Evolutionary conservation across 2,329 filamentous ascomycete genomes (phyloP), one percentile per base, ranked within the genome.

Genomic region (Talaromyces sp.): DNA sequence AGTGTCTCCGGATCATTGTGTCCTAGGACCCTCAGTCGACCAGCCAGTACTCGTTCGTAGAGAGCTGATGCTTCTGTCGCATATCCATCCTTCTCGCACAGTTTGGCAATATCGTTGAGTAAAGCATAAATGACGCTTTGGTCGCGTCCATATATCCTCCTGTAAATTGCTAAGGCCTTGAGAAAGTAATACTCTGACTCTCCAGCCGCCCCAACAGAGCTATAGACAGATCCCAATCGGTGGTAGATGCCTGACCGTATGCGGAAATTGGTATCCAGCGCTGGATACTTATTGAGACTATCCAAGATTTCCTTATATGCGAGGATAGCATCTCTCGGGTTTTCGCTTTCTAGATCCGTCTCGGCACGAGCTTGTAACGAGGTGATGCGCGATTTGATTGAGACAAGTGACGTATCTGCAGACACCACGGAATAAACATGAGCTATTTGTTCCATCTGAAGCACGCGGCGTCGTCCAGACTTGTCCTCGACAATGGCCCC

Each of bases 1-100:
- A 75, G 64, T 1, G 73, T 75, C n/a, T 75, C 73, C 6, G 73
- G 73, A 3, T 71, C 70, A 61, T 74, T 72, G 31, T 71, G 70
- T 11, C 73, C 73, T 2, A 74, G 68, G 1, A 67, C 71, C 62
- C 72, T 73, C 45, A 74, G 50, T 59, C 73, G 69, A 31, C 73
- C 73, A 59, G 73, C 73, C 41, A 73, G 73, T 37, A 73, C 73
- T 22, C 73, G 70, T 47, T 75, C 73, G 27, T 73, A 74, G 6
- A 75, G 59, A 56, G 71, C 73, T 3, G 73, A 68, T 56, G 73
- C 73, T 67, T 74, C 71, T 3, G 70, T 73, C n/a, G 72, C 70
- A 52, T 73, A 74, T 22, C 73, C 73, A 19, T 74, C 73, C 54
- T 67, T 71, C 47, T 73, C 73, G 27, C 69, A 73, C 16, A 75